Evolutionary conservation across 805 yeast genomes (phyloP), one percentile per base, ranked within the genome.

Genomic region (Cyberlindnera americana): DNA sequence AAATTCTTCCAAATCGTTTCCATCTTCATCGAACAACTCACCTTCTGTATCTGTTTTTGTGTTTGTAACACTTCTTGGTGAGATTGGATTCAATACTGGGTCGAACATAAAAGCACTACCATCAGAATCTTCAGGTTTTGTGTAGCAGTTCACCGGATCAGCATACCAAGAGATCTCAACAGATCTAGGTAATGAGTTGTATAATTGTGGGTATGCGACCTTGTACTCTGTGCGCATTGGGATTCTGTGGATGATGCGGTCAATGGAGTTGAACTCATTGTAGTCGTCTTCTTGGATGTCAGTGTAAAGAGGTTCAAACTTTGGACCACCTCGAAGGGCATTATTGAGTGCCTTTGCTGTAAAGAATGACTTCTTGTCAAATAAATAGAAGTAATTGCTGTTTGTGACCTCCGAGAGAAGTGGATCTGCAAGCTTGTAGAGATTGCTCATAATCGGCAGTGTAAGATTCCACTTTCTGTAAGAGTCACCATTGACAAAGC

Each of bases 281-380:
- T 74, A 84, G 57, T 90, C 97, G 33, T 78, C 84, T 18, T 75
- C 76, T 49, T 79, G 79, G 27, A 69, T 66, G 37, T 82, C 85
- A 44, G 81, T 78, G 62, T 71, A 78, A 13, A 90, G 62, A 0
- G 95, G 95, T 63, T 90, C 98, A 61, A 89, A 93, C 57, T 83
- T 86, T 11, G 99, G 98, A 0, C 99, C 99, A 11, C 96, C 96
- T 0, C 97, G 96, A 24, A 93, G 69, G 1, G 95, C 83, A 32
- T 81, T 72, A 54, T 90, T 88, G 36, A 93, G 69, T 8, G 95
- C 91, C 56, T 93, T 93, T 0, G 98, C 95, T 0, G 96, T 90
- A 59, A 83, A 77, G 49, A 93, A 86, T 0, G 96, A 72, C 39
- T 82, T 72, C 41, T 77, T 78, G 52, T 90, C 89, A 58, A 90